phyloP scores from a whole-genome alignment of 2,329 filamentous ascomycete genomes.

The Anthostomella pinea region DNA sequence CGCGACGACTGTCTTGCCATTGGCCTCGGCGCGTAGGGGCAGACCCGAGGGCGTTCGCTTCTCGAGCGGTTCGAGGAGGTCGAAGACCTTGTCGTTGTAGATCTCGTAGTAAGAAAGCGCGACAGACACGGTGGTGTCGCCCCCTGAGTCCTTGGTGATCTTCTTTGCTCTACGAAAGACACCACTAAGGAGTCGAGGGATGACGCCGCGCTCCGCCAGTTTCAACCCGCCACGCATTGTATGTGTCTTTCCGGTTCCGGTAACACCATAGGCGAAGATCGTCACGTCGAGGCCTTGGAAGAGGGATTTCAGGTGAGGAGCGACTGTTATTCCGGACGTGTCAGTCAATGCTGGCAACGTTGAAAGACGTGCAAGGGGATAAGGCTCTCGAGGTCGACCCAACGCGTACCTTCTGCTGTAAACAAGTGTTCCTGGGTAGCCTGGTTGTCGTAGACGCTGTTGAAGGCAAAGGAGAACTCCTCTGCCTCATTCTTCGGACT shows the following conservation, averaged over 20 bases:
- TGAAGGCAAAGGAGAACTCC: slow-evolving; percentile 92
- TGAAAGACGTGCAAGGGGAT: slow-evolving; percentile 5
- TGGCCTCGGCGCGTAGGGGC: slow-evolving; percentile 79
- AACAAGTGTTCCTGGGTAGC: slow-evolving; percentile 86
- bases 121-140: slow-evolving; percentile 68
- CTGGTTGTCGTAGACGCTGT: slow-evolving; percentile 79
- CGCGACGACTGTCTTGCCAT: slow-evolving; percentile 82
- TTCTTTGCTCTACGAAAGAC: slow-evolving; percentile 86
- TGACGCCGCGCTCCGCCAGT: slow-evolving; percentile 81
- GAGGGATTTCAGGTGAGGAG: slow-evolving; percentile 85
- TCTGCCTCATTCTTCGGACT: slow-evolving; percentile 91
- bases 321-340: slow-evolving; percentile 52
- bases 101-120: slow-evolving; percentile 92
- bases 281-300: slow-evolving; percentile 88
- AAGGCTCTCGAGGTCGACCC: slow-evolving; percentile 23
- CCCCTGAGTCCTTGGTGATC: slow-evolving; percentile 73
- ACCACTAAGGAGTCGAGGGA: slow-evolving; percentile 78
- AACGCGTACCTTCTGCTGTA: slow-evolving; percentile 71
- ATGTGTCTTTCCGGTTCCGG: slow-evolving; percentile 91
- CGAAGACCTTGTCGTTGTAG: slow-evolving; percentile 93
- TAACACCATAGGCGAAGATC: slow-evolving; percentile 90
- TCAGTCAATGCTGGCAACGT: slow-evolving; percentile 11
- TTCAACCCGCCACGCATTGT: slow-evolving; percentile 92
- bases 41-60: slow-evolving; percentile 80
- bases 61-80: slow-evolving; percentile 83